Evolutionary conservation across 208 protist species (phyloP).

Genomic region (Naegleria gruberi): DNA sequence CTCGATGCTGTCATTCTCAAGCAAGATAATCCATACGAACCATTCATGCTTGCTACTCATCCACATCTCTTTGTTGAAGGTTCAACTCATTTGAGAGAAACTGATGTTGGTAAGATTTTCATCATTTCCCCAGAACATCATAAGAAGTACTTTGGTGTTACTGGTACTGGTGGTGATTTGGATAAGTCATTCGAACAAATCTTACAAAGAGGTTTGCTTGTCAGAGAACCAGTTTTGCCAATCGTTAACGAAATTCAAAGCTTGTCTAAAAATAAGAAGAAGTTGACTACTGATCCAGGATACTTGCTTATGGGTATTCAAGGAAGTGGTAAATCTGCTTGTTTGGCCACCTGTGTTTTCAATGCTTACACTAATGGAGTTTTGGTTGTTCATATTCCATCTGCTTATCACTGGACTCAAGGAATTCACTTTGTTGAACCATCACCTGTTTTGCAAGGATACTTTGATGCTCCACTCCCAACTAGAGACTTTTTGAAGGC

Average conservation of each 20-base stretch:
- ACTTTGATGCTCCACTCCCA: background rate
- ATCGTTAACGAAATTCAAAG: background rate
- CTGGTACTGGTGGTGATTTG: background rate
- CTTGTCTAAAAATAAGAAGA: background rate
- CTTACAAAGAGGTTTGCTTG: background rate
- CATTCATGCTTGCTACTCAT: background rate
- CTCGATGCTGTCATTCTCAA: background rate
- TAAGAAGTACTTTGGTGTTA: background rate
- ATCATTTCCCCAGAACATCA: background rate
- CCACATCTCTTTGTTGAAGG: background rate
- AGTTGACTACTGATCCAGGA: background rate
- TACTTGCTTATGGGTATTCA: background rate
- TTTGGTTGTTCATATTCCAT: conserved; percentile 15
- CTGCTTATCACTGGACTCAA: background rate
- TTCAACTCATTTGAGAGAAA: background rate
- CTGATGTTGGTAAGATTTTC: background rate
- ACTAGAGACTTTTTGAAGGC: background rate
- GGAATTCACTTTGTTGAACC: background rate
- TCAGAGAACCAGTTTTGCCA: background rate
- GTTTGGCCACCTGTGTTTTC: background rate
- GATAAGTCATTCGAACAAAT: background rate
- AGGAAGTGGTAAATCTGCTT: background rate
- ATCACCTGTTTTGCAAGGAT: background rate
- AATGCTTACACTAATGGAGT: background rate
- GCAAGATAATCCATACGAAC: background rate